Base-by-base conservation (phyloP, 2,329 filamentous ascomycete genomes). In the Camptophora hylomeconis region DNA sequence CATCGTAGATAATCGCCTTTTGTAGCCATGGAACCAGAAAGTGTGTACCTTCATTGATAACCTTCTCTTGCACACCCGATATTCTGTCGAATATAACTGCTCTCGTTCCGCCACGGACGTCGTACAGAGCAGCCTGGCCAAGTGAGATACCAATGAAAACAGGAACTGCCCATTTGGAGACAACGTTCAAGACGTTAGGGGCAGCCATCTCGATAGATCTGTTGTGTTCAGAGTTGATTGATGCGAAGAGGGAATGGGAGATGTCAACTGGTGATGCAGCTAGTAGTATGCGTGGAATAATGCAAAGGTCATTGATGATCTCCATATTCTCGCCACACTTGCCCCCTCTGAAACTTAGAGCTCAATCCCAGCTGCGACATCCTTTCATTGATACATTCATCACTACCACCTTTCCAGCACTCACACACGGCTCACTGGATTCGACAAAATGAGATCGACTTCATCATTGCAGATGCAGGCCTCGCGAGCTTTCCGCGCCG, bases 61-160 rank as follows among this genome's bases (percentile, higher is more conserved):
- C 89, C 27, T 70, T 63, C 45, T 98, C 87, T 66, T 92, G 87
- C 42, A 98, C 89, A 63, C 89, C 89, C 28, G 75, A 70, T 45
- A 95, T 44, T 41, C 89, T 71, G 66, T 98, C 92, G 66, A 98
- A 98, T 65, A 98, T 98, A 61, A 98, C 86, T 38, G 89, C 89
- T 50, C 89, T 75, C 40, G 78, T 79, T 47, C 89, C 89, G 53
- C 89, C 89, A 56, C 83, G 86, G 53, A 98, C 89, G 58, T 98
- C 89, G 75, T 94, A 98, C 39, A 98, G 72, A 35, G 84, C 82
- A 42, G 81, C 70, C 56, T 84, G 77, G 42, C 72, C 62, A 36
- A 87, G 49, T 32, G 72, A 68, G 45, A 72, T 62, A 45, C 68
- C 81, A 44, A 80, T 56, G 36, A 80, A 73, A 33, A 72, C 67